A percentile compares a stretch with the other conserved stretches of the same genome.
Conservation (phyloP, 2,329 filamentous ascomycete species). For the Camillea tinctor region DNA sequence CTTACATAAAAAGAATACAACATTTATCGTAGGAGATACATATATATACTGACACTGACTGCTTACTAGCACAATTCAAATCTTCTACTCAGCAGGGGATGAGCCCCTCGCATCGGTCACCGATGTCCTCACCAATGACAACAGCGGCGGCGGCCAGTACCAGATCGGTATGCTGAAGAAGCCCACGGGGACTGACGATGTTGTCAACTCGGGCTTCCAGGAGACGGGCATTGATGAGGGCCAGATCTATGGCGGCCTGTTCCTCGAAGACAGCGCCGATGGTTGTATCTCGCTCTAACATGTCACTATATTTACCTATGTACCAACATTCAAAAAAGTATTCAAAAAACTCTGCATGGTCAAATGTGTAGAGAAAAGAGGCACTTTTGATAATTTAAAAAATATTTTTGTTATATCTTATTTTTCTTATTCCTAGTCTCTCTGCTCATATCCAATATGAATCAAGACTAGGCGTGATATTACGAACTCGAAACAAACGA, state of each 20-base stretch:
- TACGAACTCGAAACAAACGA: too few species aligned
- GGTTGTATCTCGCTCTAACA: conserved; percentile 42
- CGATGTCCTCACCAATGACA: conserved; percentile 45
- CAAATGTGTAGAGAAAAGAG: too few species aligned
- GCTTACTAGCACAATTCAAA: conserved; percentile 47
- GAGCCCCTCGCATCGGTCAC: conserved; percentile 48
- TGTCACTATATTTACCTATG: not conserved
- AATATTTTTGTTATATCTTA: too few species aligned
- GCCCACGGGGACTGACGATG: conserved; percentile 49
- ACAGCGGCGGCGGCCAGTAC: conserved; percentile 52
- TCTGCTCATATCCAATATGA: too few species aligned
- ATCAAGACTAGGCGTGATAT: too few species aligned
- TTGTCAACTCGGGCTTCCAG: conserved; percentile 50
- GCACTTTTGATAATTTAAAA: too few species aligned
- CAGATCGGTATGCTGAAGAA: conserved; percentile 61
- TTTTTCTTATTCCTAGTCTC: too few species aligned
- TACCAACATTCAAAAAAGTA: not conserved
- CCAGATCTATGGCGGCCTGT: conserved; percentile 49
- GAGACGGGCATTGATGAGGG: conserved; percentile 47
- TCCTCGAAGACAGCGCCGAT: conserved; percentile 45
- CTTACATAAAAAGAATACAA: too few species aligned
- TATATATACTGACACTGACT: not conserved
- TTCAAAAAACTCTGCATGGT: too few species aligned
- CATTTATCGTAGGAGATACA: not conserved
- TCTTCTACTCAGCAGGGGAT: conserved; percentile 54